phyloP scores from a whole-genome alignment of 208 protist genomes.

The Leishmania martiniquensis region DNA sequence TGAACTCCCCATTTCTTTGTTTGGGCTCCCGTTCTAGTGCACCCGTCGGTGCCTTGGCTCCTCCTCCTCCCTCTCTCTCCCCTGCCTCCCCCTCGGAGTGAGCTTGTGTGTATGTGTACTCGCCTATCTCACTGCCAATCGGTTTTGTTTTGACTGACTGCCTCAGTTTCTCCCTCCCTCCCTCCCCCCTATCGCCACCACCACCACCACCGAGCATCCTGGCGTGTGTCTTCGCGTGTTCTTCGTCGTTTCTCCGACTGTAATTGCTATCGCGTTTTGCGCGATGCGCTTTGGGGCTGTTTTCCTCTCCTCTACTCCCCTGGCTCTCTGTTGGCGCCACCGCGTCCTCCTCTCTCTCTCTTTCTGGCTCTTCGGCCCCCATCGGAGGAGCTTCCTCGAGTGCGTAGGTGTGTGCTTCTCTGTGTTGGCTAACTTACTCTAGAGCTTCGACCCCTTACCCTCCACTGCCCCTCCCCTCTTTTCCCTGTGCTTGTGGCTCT shows the following conservation, averaged over 20 bases:
- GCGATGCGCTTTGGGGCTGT: background rate
- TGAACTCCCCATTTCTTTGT: no score
- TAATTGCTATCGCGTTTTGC: background rate
- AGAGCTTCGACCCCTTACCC: background rate
- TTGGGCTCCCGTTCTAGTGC: background rate
- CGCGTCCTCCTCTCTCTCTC: background rate
- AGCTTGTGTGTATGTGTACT: background rate
- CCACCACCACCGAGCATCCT: no score
- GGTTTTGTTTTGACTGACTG: background rate
- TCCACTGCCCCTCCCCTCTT: background rate
- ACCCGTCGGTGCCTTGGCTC: background rate
- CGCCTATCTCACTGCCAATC: background rate
- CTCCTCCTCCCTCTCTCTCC: constrained; percentile 1
- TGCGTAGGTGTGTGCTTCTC: background rate
- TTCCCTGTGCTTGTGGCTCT: background rate
- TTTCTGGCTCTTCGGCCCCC: constrained; percentile 1
- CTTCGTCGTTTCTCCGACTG: background rate
- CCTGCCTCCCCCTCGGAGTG: no score
- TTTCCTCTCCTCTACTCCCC: background rate
- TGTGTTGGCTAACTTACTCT: background rate
- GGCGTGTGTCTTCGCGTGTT: background rate
- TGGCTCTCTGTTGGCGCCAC: background rate
- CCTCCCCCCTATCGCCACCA: no score
- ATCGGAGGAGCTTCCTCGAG: background rate
- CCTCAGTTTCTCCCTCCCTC: constrained; percentile 9